These are phyloP conservation scores for Eucalyptus polyanthemos DNA, from an alignment of 345 rosid species.

Conservation along the genomic window DNA sequence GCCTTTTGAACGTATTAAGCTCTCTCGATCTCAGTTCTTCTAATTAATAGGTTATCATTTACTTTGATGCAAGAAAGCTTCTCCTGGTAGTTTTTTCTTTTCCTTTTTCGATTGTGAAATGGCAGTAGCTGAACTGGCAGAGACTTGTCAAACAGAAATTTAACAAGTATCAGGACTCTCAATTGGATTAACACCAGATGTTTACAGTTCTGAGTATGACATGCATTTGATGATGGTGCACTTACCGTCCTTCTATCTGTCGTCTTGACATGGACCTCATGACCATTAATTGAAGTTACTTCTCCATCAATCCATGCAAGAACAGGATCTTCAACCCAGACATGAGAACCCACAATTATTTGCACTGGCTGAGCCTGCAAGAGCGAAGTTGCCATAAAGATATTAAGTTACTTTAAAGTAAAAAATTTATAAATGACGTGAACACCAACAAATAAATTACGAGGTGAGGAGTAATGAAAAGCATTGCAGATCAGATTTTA, in stretches of 20 bases:
- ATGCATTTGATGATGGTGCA: background rate
- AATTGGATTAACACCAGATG: background rate
- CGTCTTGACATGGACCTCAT: conserved; percentile 32
- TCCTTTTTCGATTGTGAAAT: background rate
- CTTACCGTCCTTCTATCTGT: conserved; percentile 51
- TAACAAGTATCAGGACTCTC: background rate
- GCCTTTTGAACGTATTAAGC: background rate
- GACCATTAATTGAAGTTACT: conserved; percentile 41
- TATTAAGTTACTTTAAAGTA: background rate
- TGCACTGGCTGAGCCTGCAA: conserved; percentile 60
- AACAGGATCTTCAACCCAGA: conserved; percentile 71
- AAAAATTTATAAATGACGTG: background rate
- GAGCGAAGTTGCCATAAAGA: background rate
- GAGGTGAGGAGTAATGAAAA: background rate
- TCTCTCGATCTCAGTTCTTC: background rate
- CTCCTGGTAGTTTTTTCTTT: background rate
- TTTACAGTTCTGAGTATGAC: background rate
- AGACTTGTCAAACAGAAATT: background rate
- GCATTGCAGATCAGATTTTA: background rate
- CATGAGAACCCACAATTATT: conserved; percentile 72
- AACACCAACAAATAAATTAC: background rate
- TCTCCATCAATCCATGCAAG: conserved; percentile 73
- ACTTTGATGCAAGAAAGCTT: background rate
- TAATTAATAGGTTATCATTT: background rate
- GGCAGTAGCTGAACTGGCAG: background rate